phyloP scores from a whole-genome alignment of 2,329 filamentous ascomycete species.

The Alternaria sp. region DNA sequence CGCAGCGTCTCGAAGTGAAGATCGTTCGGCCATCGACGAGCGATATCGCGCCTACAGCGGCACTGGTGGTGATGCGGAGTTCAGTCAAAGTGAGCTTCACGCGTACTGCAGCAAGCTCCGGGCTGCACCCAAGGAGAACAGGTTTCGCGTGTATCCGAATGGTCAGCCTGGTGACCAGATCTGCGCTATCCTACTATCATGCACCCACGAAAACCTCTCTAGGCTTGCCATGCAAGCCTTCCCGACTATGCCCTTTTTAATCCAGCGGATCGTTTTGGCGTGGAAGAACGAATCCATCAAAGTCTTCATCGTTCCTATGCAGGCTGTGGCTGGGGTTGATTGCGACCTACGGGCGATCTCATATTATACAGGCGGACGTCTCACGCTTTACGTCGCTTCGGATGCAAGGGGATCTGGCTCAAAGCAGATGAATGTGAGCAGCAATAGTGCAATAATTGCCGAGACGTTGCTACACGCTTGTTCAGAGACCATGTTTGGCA shows the following conservation, averaged over 20 bases:
- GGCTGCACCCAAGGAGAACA: slow-evolving; percentile 51
- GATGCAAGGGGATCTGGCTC: slow-evolving; percentile 32
- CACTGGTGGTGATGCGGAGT: slow-evolving; percentile 52
- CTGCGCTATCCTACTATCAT: slow-evolving; percentile 50
- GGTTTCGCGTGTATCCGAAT: slow-evolving; percentile 50
- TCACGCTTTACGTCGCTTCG: slow-evolving; percentile 42
- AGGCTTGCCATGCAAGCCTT: slow-evolving; percentile 53
- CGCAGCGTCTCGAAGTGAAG: slow-evolving; percentile 23
- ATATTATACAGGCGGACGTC: slow-evolving; percentile 33
- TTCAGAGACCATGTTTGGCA: slow-evolving; percentile 42
- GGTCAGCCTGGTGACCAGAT: slow-evolving; percentile 54
- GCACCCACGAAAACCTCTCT: slow-evolving; percentile 45
- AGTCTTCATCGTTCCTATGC: slow-evolving; percentile 45
- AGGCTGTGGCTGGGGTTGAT: slow-evolving; percentile 36
- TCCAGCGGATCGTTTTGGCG: slow-evolving; percentile 37
- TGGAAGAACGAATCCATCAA: slow-evolving; percentile 44
- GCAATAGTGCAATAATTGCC: slow-evolving; percentile 42
- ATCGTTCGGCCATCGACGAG: slow-evolving; percentile 27
- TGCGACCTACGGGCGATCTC: slow-evolving; percentile 48
- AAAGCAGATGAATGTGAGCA: slow-evolving; percentile 40
- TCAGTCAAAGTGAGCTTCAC: slow-evolving; percentile 59
- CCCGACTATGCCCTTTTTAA: slow-evolving; percentile 46
- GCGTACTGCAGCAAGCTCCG: slow-evolving; percentile 54
- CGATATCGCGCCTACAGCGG: slow-evolving; percentile 55
- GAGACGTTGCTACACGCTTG: slow-evolving; percentile 46